Evolutionary conservation across 352 stramenopile species (phyloP), one percentile per base, ranked within the genome.

Genomic region (Phytophthora pini): DNA sequence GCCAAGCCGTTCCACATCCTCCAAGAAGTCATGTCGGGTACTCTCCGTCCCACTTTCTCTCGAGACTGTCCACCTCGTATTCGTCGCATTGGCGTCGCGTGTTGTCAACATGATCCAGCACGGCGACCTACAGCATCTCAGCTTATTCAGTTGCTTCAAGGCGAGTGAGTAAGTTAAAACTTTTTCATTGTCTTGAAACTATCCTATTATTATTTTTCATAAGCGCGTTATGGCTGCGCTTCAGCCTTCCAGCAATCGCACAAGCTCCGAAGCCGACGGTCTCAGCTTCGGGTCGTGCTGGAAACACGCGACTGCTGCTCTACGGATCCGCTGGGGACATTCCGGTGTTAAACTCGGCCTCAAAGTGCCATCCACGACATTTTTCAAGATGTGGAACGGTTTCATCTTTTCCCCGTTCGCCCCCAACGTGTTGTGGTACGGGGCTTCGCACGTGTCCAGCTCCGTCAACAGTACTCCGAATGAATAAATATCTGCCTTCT

Each of bases 401-500:
- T 88, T 79, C 65, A 86, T 65, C 46, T 62, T 66, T 27, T 61
- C 52, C 2, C 65, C 57, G 13, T 62, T 73, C 1, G 49, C 6
- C 36, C 58, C 56, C 10, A 65, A 48, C 0, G 41, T 48, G 55
- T 67, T 56, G 48, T 70, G 45, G 49, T 70, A 87, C 38, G 79
- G 79, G 7, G 61, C 54, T 39, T 64, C 44, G 38, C 71, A 62
- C 11, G 79, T 87, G 55, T 87, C 79, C 27, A 87, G 32, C 57
- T 87, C 78, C 6, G 73, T 64, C 5, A 87, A 39, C 47, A 87
- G 47, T 36, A 90, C 77, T 50, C 83, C 84, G 63, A 90, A 90
- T 44, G 77, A 86, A 75, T 92, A 93, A 58, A 93, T 86, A 73
- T 93, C 84, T 41, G 82, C 76, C 44, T 82, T 80, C 54, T 88